Percentiles rank a stretch among this genome's conserved stretches.
Conservation (phyloP, 768 basidiomycete species). For the Boletus rubescentipes region DNA sequence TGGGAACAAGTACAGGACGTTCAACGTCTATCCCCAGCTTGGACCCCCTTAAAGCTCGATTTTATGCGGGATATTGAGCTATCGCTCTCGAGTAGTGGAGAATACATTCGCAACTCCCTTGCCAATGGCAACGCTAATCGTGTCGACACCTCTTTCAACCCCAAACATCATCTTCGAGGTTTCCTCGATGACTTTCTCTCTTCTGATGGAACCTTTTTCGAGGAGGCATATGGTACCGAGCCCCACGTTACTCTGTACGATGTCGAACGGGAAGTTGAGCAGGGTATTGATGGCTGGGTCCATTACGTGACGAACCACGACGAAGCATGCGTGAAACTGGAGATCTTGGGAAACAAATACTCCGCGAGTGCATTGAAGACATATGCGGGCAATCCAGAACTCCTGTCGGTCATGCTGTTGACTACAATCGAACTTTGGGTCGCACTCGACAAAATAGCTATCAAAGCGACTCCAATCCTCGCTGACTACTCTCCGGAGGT, state of each 20-base stretch:
- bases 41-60: constrained; percentile 31
- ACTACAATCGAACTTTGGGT: constrained; percentile 38
- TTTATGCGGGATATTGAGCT: constrained; percentile 32
- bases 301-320: constrained; percentile 1
- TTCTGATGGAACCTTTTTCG: constrained; percentile 7
- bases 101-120: constrained; percentile 29
- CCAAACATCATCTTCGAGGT: constrained; percentile 5
- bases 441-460: constrained; percentile 31
- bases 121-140: not conserved
- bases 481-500: constrained; percentile 36
- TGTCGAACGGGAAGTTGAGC: constrained; percentile 35
- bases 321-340: constrained; percentile 20
- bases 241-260: constrained; percentile 31
- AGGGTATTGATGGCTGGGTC: constrained; percentile 37
- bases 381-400: constrained; percentile 39
- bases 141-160: not conserved
- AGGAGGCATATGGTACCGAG: constrained; percentile 7
- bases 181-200: constrained; percentile 21
- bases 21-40: constrained; percentile 29
- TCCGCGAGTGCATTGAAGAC: constrained; percentile 19
- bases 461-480: constrained; percentile 26
- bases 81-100: constrained; percentile 30
- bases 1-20: constrained; percentile 35
- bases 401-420: constrained; percentile 44
- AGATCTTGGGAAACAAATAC: constrained; percentile 29